Conservation (phyloP, 441 rosid species). For the Brassica balearica region DNA sequence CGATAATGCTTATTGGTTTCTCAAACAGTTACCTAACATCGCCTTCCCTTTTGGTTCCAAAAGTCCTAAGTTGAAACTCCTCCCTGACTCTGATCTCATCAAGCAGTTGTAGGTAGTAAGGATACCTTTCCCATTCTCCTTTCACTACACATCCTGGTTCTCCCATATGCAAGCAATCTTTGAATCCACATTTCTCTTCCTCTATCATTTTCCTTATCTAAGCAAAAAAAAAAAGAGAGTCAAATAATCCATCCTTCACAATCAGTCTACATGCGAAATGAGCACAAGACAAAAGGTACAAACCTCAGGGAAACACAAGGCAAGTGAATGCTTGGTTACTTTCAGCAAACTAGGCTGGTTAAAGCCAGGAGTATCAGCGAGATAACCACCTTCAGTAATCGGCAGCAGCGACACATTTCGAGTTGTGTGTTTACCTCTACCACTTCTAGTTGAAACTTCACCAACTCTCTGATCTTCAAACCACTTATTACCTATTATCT, state of each 20-base stretch:
- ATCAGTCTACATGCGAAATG: background rate
- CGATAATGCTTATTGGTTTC: background rate
- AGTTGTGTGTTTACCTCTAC: constrained; percentile 94
- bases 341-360: constrained; percentile 87
- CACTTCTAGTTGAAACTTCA: constrained; percentile 84
- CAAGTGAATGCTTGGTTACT: constrained; percentile 91
- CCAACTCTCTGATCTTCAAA: constrained; percentile 85
- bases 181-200: constrained; percentile 72
- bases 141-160: constrained; percentile 57
- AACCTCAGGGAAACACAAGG: constrained; percentile 62
- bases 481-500: constrained; percentile 83
- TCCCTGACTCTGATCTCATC: constrained; percentile 90
- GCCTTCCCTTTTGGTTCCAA: constrained; percentile 82
- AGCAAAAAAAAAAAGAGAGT: background rate
- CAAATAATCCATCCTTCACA: background rate
- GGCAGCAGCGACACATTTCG: constrained; percentile 87
- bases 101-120: constrained; percentile 54
- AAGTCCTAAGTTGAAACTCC: constrained; percentile 84
- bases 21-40: constrained; percentile 67
- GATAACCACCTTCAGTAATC: constrained; percentile 77
- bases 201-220: constrained; percentile 61
- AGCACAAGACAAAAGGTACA: background rate
- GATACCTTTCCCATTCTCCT: constrained; percentile 87
- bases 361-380: constrained; percentile 97
- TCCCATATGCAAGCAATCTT: constrained; percentile 67